These are phyloP conservation scores for Effrenium voratum DNA, from an alignment of 73 alveolate species.

Conservation along the genomic window DNA sequence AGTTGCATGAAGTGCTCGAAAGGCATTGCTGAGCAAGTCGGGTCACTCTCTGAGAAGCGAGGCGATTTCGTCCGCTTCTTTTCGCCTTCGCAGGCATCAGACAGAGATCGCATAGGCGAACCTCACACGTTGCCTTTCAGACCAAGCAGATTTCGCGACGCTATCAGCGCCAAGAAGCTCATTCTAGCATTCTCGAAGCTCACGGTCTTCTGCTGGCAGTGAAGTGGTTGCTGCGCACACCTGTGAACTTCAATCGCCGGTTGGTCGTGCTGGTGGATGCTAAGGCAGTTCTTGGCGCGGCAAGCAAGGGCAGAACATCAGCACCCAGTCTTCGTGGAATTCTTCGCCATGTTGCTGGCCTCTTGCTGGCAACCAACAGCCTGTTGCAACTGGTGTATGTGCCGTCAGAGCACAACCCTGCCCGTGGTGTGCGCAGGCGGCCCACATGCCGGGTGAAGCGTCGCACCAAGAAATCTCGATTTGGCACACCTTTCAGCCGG, in stretches of 20 bases:
- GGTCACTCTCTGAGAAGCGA: constrained; percentile 12
- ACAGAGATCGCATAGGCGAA: constrained; percentile 4
- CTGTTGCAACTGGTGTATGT: constrained; percentile 1
- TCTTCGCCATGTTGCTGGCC: background rate
- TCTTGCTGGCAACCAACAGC: background rate
- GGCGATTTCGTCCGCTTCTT: constrained; percentile 36
- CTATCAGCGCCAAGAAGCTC: background rate
- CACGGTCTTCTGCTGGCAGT: background rate
- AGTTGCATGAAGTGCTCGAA: constrained; percentile 3
- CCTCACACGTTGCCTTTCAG: constrained; percentile 21
- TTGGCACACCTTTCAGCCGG: background rate
- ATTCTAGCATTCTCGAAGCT: constrained; percentile 15
- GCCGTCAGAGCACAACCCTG: constrained; percentile 38
- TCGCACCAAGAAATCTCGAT: background rate
- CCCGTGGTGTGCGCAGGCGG: background rate
- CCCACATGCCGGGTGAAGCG: background rate
- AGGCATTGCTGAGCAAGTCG: background rate
- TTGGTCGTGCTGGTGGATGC: constrained; percentile 24
- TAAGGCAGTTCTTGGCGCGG: constrained; percentile 41
- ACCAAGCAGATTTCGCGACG: constrained; percentile 1
- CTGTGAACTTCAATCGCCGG: background rate
- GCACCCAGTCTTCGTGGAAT: constrained; percentile 12
- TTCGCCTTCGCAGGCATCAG: background rate
- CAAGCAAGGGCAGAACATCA: constrained; percentile 21
- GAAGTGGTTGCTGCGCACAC: constrained; percentile 25